Evolutionary conservation across 2,329 filamentous ascomycete species (phyloP).

Genomic region (Fusarium luffae): DNA sequence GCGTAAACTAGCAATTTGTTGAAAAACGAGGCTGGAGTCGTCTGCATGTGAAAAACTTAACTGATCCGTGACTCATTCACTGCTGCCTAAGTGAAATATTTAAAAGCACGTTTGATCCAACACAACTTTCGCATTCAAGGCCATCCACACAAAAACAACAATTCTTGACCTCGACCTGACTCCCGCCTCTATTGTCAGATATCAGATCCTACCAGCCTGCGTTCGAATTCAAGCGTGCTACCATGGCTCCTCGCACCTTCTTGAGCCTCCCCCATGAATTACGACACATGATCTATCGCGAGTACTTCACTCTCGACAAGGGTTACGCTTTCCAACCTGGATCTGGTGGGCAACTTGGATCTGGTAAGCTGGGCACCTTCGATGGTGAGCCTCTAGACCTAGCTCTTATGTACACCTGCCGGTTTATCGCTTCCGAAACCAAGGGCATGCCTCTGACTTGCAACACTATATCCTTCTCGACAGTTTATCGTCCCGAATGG

Average conservation of each 20-base stretch:
- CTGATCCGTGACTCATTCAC: too few species aligned
- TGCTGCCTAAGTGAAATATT: too few species aligned
- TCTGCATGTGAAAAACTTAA: too few species aligned
- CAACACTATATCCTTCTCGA: not conserved
- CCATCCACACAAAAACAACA: too few species aligned
- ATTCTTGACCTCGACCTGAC: too few species aligned
- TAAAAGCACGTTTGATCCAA: too few species aligned
- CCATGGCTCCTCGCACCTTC: not conserved
- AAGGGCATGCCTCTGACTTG: not conserved
- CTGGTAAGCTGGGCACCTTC: not conserved
- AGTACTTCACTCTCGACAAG: not conserved
- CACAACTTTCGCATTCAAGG: too few species aligned
- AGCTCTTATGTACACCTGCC: not conserved
- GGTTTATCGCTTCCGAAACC: not conserved
- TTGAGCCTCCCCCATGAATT: not conserved
- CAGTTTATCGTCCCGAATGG: not conserved
- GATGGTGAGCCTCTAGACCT: not conserved
- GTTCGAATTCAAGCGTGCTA: not conserved
- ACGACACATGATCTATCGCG: not conserved
- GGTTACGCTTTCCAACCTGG: not conserved
- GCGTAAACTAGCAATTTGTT: too few species aligned
- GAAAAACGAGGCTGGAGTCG: too few species aligned
- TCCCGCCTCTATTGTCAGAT: too few species aligned
- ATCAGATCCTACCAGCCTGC: too few species aligned
- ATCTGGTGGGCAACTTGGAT: not conserved